Base-by-base conservation (phyloP, 306 rosid species). In the Adenanthera pavonina region DNA sequence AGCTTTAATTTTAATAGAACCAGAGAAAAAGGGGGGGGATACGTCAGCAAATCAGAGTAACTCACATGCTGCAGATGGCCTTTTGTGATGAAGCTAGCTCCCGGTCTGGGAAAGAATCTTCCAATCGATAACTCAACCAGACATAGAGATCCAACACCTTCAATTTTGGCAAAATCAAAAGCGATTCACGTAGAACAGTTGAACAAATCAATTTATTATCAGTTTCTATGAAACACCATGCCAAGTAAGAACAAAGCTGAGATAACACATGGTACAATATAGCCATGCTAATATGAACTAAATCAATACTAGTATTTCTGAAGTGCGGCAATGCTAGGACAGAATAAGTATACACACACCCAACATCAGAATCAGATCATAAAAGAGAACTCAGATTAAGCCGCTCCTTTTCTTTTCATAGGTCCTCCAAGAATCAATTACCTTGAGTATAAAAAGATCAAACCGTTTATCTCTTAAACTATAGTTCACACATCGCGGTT, bases 81-180 rank as follows among this genome's bases (percentile, higher is more conserved):
- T 91, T 95, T 77, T 95, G 97, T 2, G 99, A 81, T 66, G 87
- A 75, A 48, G 98, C 97, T 47, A 93, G 74, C 86, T 87, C 89
- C 0, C 81, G 96, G 87, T 95, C 99, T 8, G 97, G 99, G 85
- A 95, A 95, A 48, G 98, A 89, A 13, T 92, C 95, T 70, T 93
- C 98, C 85, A 89, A 78, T 44, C 93, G 95, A 74, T 82, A 93
- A 87, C 99, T 95, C 94, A 95, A 86, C 99, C 98, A 95, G 72
- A 93, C 91, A 52, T 95, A 95, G 70, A 95, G 93, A 80, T 95
- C 99, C 92, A 95, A 82, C 48, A 95, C 98, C 99, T 93, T 85
- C 84, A 88, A 64, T 81, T 87, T 80, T 80, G 61, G 69, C 80
- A 85, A 78, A 83, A 76, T 86, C 76, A 2, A 64, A 84, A 73